Evolutionary conservation across 2,329 filamentous ascomycete genomes (phyloP).

Genomic region (Pezicula carpinea): DNA sequence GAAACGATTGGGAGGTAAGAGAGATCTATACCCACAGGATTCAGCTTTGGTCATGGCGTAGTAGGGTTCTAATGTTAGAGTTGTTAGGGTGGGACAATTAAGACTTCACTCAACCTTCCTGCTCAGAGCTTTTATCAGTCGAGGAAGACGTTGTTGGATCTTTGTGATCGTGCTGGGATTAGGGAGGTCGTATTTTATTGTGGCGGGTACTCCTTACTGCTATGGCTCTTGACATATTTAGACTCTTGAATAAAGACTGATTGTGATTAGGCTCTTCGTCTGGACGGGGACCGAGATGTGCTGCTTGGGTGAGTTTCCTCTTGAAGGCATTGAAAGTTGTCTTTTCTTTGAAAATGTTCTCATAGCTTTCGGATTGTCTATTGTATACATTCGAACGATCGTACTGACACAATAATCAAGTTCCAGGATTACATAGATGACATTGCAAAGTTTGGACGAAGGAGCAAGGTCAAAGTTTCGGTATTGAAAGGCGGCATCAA

Average conservation of each 20-base stretch:
- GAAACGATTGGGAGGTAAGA: conserved; percentile 44
- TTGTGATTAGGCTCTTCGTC: conserved; percentile 40
- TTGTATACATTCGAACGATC: no score
- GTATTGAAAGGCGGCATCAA: conserved; percentile 49
- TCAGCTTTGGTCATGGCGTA: neutral
- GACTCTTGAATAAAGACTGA: conserved; percentile 4
- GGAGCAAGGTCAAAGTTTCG: conserved; percentile 38
- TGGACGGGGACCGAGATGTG: conserved; percentile 46
- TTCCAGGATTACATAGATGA: conserved; percentile 51
- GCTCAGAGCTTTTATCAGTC: conserved; percentile 50
- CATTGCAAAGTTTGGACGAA: conserved; percentile 33
- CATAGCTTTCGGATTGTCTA: no score
- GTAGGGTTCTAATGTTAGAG: neutral
- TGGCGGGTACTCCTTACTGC: no score
- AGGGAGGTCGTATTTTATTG: conserved; percentile 51
- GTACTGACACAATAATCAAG: conserved; percentile 15
- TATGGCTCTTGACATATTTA: no score
- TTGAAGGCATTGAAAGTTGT: no score
- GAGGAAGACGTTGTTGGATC: conserved; percentile 40
- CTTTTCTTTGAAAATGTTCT: no score
- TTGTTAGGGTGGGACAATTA: conserved; percentile 52
- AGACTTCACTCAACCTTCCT: conserved; percentile 52
- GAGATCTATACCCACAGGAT: neutral
- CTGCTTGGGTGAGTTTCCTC: conserved; percentile 33
- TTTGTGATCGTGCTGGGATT: conserved; percentile 45